Base-by-base conservation (phyloP, 2,329 filamentous ascomycete genomes). In the Fusarium sp. region DNA sequence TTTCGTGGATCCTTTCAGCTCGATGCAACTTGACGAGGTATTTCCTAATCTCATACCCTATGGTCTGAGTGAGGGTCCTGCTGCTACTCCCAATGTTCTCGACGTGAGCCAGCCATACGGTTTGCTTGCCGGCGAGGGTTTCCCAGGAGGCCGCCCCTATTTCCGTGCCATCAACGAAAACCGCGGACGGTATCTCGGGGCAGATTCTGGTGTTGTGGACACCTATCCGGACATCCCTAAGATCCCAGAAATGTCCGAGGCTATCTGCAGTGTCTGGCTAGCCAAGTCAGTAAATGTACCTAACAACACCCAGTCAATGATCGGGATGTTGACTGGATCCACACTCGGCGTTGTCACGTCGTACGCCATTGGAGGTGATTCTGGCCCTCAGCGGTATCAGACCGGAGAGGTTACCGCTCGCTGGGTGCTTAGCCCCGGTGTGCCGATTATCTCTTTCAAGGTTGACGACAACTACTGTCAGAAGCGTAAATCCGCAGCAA, bases 401-500 rank as follows among this genome's bases (percentile, higher is more conserved):
- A 88, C 89, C 40, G 94, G 94, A 6, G 92, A 97, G 73, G 86
- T 96, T 69, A 97, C 93, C 39, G 92, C 93, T 34, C 92, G 92
- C 70, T 98, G 95, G 95, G 90, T 93, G 11, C 84, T 98, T 14
- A 94, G 94, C 75, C 96, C 96, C 4, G 96, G 96, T 40, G 94
- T 98, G 5, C 96, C 96, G 0, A 96, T 99, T 65, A 87, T 98
- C 55, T 88, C 89, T 2, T 89, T 99, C 63, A 88, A 88, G 44
- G 88, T 97, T 8, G 96, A 99, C 74, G 94, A 97, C 28, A 89
- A 89, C 53, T 96, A 94, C 78, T 94, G 87, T 49, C 79, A 85
- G 26, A 91, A 89, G 71, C 90, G 94, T 31, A 90, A 91, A 76
- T 82, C 87, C 6, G 84, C 90, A 50, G 87, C 88, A 14, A 90